phyloP scores from a whole-genome alignment of 164 flowering plant species.

The Berberis thunbergii region DNA sequence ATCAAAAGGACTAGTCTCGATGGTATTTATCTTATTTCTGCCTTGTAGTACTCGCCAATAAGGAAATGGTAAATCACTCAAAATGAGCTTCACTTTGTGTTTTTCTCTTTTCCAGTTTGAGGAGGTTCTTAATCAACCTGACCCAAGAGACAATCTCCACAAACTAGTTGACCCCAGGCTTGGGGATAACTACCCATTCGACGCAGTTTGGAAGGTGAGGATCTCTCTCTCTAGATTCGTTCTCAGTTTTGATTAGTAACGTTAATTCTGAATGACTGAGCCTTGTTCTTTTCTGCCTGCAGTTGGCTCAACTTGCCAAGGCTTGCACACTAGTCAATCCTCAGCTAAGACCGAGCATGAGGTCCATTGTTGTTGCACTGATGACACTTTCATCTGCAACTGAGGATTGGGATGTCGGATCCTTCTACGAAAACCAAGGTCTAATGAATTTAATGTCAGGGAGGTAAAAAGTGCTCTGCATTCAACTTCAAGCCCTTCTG shows the following conservation, averaged over 20 bases:
- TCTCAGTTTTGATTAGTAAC: neutral
- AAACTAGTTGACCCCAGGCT: constrained; percentile 69
- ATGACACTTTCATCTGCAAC: no score
- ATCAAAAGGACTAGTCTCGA: constrained; percentile 61
- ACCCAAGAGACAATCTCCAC: constrained; percentile 41
- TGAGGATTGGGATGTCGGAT: no score
- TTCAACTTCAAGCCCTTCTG: no score
- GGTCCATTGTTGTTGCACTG: no score
- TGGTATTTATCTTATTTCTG: constrained; percentile 31
- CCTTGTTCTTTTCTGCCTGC: constrained; percentile 3
- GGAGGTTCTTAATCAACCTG: constrained; percentile 42
- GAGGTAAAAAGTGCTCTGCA: no score
- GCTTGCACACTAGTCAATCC: no score
- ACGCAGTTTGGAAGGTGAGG: constrained; percentile 57
- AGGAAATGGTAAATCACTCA: neutral
- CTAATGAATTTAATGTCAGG: no score
- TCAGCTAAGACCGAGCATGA: no score
- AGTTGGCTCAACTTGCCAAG: no score
- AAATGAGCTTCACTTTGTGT: neutral
- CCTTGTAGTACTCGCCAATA: neutral
- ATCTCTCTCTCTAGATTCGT: neutral
- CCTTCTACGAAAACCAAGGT: no score
- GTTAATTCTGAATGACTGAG: neutral
- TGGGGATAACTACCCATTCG: constrained; percentile 61
- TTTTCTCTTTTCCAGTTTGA: constrained; percentile 53